phyloP scores from a whole-genome alignment of 225 moss, liverwort and hornwort genomes.

The Marchantia paleacea region DNA sequence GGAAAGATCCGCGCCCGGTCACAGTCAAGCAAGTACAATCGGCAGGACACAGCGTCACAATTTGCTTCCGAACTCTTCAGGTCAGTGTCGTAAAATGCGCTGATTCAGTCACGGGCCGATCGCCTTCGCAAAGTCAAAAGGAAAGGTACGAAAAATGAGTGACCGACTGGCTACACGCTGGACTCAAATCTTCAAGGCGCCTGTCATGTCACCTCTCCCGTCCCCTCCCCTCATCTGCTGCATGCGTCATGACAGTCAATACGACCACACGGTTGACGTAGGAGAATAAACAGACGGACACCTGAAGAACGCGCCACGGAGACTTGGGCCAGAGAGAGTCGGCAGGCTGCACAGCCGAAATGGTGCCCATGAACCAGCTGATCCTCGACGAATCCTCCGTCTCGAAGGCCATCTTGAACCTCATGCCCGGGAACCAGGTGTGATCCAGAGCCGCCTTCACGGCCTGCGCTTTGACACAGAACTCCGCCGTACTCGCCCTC shows the following conservation, averaged over 20 bases:
- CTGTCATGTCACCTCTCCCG: no score
- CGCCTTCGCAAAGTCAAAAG: not conserved
- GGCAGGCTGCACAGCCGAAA: constrained; percentile 81
- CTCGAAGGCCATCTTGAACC: constrained; percentile 99
- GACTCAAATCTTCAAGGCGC: not conserved
- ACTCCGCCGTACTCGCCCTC: constrained; percentile 94
- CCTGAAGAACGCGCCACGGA: constrained; percentile 99
- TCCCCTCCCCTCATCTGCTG: no score
- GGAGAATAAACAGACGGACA: not conserved
- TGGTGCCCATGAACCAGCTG: constrained; percentile 99
- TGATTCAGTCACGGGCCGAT: no score
- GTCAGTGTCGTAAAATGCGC: no score
- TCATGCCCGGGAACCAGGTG: constrained; percentile 87
- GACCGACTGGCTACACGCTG: no score
- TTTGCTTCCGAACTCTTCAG: no score
- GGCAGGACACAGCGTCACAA: not conserved
- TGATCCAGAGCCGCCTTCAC: constrained; percentile 86
- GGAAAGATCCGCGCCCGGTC: not conserved
- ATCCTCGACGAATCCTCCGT: constrained; percentile 97
- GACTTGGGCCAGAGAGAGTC: constrained; percentile 98
- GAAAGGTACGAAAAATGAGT: not conserved
- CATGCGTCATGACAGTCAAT: not conserved
- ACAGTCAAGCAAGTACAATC: not conserved
- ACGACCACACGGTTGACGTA: not conserved
- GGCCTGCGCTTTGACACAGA: constrained; percentile 84